Conservation (phyloP, 768 basidiomycete species). For the Lyophyllum decastes region DNA sequence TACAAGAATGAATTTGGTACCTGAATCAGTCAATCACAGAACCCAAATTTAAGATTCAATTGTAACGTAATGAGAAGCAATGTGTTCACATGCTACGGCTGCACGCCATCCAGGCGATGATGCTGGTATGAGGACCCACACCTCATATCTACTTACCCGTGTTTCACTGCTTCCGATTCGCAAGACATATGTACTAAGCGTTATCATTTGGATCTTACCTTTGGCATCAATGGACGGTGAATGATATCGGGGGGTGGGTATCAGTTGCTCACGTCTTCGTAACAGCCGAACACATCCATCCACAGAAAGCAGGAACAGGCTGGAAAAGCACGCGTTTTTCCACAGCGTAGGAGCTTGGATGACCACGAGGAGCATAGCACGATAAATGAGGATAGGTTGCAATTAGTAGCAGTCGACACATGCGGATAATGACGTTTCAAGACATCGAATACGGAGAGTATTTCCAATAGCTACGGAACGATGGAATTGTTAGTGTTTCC, state of each 20-base stretch:
- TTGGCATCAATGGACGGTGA: not conserved
- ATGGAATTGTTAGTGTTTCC: not conserved
- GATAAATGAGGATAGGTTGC: not conserved
- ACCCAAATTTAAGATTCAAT: no score
- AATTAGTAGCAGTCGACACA: not conserved
- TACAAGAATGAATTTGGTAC: no score
- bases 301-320: not conserved
- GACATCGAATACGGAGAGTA: constrained; percentile 34
- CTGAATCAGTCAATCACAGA: no score
- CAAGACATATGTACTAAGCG: not conserved
- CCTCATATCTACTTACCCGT: no score
- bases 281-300: not conserved
- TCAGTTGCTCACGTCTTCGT: not conserved
- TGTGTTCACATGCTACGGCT: no score
- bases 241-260: not conserved
- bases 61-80: no score
- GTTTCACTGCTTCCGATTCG: not conserved
- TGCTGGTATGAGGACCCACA: no score
- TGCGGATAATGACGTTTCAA: not conserved
- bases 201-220: not conserved
- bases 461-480: constrained; percentile 35
- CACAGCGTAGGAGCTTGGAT: not conserved
- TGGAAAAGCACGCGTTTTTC: not conserved
- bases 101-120: no score
- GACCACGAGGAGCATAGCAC: not conserved